phyloP scores from a whole-genome alignment of 108 stramenopile species.

The Skeletonema potamos region DNA sequence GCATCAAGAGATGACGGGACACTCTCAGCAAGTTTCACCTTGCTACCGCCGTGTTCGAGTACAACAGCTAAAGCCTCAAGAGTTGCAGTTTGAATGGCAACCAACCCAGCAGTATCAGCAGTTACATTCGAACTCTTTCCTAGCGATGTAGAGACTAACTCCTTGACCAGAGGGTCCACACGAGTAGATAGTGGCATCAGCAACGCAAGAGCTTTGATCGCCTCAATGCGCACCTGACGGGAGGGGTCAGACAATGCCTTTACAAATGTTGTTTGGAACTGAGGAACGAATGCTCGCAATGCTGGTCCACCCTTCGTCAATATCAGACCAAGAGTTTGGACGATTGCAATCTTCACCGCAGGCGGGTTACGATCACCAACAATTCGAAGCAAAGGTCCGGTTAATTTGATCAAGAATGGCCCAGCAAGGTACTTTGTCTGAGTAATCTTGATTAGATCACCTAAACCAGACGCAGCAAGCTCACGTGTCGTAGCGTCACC shows the following conservation, averaged over 20 bases:
- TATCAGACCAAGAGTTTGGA: conserved; percentile 87
- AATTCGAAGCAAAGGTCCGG: conserved; percentile 97
- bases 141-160: conserved; percentile 76
- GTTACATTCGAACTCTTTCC: conserved; percentile 55
- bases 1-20: conserved; percentile 84
- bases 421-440: conserved; percentile 83
- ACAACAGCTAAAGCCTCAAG: conserved; percentile 74
- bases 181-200: conserved; percentile 89
- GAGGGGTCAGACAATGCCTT: conserved; percentile 96
- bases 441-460: conserved; percentile 92
- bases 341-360: conserved; percentile 92
- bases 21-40: conserved; percentile 82
- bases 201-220: conserved; percentile 79
- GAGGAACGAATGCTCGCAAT: conserved; percentile 96
- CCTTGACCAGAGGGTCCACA: conserved; percentile 92
- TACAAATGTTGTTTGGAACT: conserved; percentile 99
- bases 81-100: conserved; percentile 84
- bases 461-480: conserved; percentile 91
- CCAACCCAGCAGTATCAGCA: conserved; percentile 61
- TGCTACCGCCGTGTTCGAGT: conserved; percentile 70
- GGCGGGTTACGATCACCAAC: conserved; percentile 95
- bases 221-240: conserved; percentile 86
- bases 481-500: conserved; percentile 82
- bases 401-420: conserved; percentile 94
- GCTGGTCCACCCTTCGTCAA: conserved; percentile 91